Evolutionary conservation across 2,329 filamentous ascomycete species (phyloP).

Genomic region (Teratosphaeria zuluensis): DNA sequence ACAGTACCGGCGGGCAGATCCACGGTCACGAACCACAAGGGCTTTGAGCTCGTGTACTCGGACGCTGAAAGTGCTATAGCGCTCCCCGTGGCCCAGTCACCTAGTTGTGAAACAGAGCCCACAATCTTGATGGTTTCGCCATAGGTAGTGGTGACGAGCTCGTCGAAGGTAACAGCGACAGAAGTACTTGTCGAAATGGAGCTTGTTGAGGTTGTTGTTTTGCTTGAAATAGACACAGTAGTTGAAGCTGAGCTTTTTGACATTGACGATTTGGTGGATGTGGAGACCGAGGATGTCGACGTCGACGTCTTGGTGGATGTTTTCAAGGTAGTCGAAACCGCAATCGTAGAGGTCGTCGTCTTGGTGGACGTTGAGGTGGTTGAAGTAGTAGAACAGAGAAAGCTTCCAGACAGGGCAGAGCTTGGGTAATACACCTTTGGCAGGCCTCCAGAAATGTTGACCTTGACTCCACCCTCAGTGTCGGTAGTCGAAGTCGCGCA

Average conservation of each 20-base stretch:
- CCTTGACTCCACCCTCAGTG: slow-evolving; percentile 33
- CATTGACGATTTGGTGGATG: background rate
- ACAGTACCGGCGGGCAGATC: slow-evolving; percentile 45
- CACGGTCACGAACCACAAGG: slow-evolving; percentile 51
- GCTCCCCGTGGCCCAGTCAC: slow-evolving; percentile 46
- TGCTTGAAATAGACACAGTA: too few species aligned
- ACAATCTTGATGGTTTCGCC: slow-evolving; percentile 58
- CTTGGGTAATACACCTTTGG: background rate
- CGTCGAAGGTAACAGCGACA: slow-evolving; percentile 56
- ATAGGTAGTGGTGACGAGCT: slow-evolving; percentile 44
- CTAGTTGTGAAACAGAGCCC: slow-evolving; percentile 50
- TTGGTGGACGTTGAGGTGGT: background rate
- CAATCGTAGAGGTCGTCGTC: background rate
- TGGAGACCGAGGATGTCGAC: background rate
- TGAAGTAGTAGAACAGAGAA: background rate
- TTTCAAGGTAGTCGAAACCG: background rate
- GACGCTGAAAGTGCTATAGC: slow-evolving; percentile 50
- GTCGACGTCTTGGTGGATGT: background rate
- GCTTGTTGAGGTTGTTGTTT: too few species aligned
- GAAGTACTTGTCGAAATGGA: background rate
- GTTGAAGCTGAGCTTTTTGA: background rate
- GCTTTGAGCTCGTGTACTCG: slow-evolving; percentile 49
- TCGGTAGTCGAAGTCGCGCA: slow-evolving; percentile 37
- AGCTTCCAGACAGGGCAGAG: background rate
- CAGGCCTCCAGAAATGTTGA: slow-evolving; percentile 26